phyloP scores from a whole-genome alignment of 1,139 yeast species.

The Citeromyces hawaiiensis region DNA sequence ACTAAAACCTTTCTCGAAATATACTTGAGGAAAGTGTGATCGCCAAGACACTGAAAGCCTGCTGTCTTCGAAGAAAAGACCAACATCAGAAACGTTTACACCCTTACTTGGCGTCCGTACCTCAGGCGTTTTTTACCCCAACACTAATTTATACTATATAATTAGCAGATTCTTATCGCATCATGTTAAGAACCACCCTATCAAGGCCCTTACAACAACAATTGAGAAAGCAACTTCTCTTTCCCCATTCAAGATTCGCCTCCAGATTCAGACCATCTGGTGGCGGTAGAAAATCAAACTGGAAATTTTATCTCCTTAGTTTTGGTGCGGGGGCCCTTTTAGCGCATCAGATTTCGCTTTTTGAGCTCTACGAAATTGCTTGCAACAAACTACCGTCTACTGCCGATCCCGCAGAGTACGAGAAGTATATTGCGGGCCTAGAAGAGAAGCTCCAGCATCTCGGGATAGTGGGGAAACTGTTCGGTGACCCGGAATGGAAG shows the following conservation, averaged over 20 bases:
- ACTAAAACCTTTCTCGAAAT: too few relatives aligned
- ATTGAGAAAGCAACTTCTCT: too few relatives aligned
- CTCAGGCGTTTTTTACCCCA: too few relatives aligned
- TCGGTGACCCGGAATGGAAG: slow-evolving; percentile 27
- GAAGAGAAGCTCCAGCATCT: slow-evolving; percentile 35
- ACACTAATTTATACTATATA: too few relatives aligned
- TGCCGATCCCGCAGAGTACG: slow-evolving; percentile 5
- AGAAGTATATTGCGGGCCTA: slow-evolving; percentile 18
- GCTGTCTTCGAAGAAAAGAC: too few relatives aligned
- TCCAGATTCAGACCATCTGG: not conserved
- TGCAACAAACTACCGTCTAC: slow-evolving; percentile 9
- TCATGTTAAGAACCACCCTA: not conserved
- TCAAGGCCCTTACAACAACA: not conserved
- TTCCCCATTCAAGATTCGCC: not conserved
- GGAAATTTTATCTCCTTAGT: slow-evolving; percentile 3
- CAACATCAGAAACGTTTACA: too few relatives aligned
- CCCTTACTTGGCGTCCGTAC: too few relatives aligned
- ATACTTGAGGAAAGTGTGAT: too few relatives aligned
- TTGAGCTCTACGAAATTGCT: slow-evolving; percentile 4
- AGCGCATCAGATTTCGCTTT: slow-evolving; percentile 6
- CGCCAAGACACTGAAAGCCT: too few relatives aligned
- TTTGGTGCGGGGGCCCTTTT: slow-evolving; percentile 5
- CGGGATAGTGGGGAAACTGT: slow-evolving; percentile 36
- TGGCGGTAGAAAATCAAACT: not conserved
- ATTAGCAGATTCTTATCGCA: not conserved